Percentiles rank a stretch among this genome's conserved stretches.
These are phyloP conservation scores for Kurtzmaniella quercitrusa DNA, from an alignment of 1,139 yeast genomes.

Conservation along the genomic window DNA sequence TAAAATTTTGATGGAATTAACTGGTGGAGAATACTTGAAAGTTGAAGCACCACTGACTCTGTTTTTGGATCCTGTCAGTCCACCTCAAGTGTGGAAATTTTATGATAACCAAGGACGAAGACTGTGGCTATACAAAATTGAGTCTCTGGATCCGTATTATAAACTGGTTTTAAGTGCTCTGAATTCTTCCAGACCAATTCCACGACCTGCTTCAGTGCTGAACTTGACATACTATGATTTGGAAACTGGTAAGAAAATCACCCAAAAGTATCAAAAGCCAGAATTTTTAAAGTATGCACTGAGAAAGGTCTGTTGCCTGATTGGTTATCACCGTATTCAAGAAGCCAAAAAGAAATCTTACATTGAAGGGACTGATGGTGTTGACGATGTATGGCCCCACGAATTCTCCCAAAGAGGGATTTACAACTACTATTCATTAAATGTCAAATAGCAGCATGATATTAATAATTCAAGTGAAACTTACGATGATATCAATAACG, in stretches of 20 bases:
- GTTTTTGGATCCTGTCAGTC: conserved; percentile 19
- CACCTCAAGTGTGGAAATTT: conserved; percentile 47
- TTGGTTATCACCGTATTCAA: conserved; percentile 45
- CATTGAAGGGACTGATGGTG: conserved; percentile 19
- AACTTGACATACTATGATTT: conserved; percentile 55
- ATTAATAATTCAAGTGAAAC: too few species aligned
- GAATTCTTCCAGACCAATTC: conserved; percentile 1
- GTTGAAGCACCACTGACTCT: conserved; percentile 27
- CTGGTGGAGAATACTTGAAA: conserved; percentile 34
- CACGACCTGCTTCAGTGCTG: conserved; percentile 11
- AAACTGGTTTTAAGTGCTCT: conserved; percentile 22
- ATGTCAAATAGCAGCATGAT: conserved; percentile 25
- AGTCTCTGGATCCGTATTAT: conserved; percentile 29
- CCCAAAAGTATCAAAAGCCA: conserved; percentile 54
- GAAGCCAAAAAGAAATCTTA: conserved; percentile 29
- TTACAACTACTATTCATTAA: conserved; percentile 62
- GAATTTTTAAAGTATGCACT: conserved; percentile 60
- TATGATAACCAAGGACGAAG: conserved; percentile 68
- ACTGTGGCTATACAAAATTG: conserved; percentile 72
- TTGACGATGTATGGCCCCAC: conserved; percentile 59
- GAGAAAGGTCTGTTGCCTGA: conserved; percentile 55
- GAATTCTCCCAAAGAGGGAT: conserved; percentile 65
- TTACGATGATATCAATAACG: neutral
- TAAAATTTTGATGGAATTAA: conserved; percentile 35
- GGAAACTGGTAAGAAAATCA: conserved; percentile 62